Conservation (phyloP, 192 early-diverging fungal species). For the Helicostylum pulchrum region DNA sequence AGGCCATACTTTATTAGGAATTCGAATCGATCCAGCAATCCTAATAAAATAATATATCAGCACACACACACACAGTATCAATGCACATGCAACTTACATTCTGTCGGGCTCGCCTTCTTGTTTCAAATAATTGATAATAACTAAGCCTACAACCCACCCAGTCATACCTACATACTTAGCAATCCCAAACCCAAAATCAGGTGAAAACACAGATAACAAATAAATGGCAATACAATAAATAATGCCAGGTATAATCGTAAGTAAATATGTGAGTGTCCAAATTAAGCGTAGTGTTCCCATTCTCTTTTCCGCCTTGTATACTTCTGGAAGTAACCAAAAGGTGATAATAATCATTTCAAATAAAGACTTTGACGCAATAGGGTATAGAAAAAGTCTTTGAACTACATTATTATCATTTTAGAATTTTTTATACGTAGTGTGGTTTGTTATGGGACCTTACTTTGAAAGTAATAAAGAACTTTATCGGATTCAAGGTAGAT, state of each 20-base stretch:
- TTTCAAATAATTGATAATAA: constrained; percentile 5
- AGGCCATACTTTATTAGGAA: constrained; percentile 12
- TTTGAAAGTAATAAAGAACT: constrained; percentile 8
- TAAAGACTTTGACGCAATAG: neutral
- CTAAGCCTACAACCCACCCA: constrained; percentile 17
- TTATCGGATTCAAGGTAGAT: neutral
- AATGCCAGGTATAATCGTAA: constrained; percentile 13
- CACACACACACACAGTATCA: neutral
- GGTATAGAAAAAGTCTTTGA: constrained; percentile 5
- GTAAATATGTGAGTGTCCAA: constrained; percentile 2
- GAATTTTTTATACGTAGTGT: no score
- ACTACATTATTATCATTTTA: neutral
- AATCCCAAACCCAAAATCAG: neutral
- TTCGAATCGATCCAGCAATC: constrained; percentile 19
- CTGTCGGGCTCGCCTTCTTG: constrained; percentile 2
- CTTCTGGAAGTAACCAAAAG: constrained; percentile 9
- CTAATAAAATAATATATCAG: neutral
- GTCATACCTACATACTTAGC: constrained; percentile 9
- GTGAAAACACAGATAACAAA: neutral
- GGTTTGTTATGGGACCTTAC: neutral
- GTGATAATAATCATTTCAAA: neutral
- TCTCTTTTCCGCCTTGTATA: constrained; percentile 9
- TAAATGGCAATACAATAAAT: constrained; percentile 5
- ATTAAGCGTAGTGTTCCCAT: constrained; percentile 9
- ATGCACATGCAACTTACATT: neutral